Percentiles rank a stretch among this genome's conserved stretches.
These are phyloP conservation scores for Colletotrichum cuscutae DNA, from an alignment of 2,329 filamentous ascomycete genomes.

Conservation along the genomic window DNA sequence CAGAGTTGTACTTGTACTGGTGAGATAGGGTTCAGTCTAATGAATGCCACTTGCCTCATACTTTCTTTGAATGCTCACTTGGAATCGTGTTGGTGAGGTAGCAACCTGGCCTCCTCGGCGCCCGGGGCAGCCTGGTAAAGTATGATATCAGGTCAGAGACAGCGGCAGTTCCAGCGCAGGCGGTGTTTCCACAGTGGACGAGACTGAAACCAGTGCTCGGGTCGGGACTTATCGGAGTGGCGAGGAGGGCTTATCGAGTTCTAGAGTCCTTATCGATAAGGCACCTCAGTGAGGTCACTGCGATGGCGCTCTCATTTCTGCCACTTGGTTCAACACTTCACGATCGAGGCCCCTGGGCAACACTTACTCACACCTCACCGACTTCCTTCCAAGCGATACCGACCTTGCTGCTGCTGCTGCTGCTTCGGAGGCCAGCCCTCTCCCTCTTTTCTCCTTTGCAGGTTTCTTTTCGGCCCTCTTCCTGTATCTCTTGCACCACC, in stretches of 20 bases:
- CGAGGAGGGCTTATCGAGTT: slow-evolving; percentile 3
- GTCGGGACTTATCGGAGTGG: slow-evolving; percentile 35
- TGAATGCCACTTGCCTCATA: slow-evolving; percentile 19
- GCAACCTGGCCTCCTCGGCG: too few species aligned
- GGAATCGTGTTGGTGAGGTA: neutral
- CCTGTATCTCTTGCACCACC: neutral
- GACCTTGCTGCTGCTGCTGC: neutral
- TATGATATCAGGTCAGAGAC: neutral
- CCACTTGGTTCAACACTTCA: slow-evolving; percentile 26
- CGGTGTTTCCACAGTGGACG: slow-evolving; percentile 19
- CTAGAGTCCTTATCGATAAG: slow-evolving; percentile 25
- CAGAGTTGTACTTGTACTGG: slow-evolving; percentile 12
- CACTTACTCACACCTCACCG: slow-evolving; percentile 2
- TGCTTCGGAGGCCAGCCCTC: neutral
- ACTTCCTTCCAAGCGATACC: neutral
- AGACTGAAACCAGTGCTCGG: neutral
- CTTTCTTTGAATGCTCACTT: neutral
- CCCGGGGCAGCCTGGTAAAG: neutral
- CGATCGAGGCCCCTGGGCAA: slow-evolving; percentile 18
- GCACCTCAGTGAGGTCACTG: slow-evolving; percentile 20
- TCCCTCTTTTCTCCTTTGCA: neutral
- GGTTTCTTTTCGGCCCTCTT: too few species aligned
- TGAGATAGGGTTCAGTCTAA: slow-evolving; percentile 26
- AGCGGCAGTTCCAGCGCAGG: neutral
- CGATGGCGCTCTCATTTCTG: slow-evolving; percentile 23